A percentile compares a stretch with the other conserved stretches of the same genome.
Conservation (phyloP, 768 basidiomycete genomes). For the Mycena alexandri region DNA sequence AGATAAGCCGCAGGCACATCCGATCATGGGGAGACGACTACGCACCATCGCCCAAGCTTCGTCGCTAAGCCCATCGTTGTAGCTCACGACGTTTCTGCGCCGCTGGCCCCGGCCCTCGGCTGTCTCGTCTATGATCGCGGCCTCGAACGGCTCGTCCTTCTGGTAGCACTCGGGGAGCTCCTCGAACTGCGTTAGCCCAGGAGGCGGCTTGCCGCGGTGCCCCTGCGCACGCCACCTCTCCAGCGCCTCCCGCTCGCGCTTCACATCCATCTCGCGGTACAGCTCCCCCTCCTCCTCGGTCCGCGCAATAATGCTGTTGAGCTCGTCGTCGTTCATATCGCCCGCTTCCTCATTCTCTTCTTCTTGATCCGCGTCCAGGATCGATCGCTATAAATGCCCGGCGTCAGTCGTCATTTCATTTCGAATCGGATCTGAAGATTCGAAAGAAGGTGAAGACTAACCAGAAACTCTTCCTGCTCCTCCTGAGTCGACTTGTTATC, state of each 20-base stretch:
- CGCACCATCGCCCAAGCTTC: conserved; percentile 91
- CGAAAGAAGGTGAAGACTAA: conserved; percentile 51
- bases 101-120: conserved; percentile 89
- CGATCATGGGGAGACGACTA: conserved; percentile 9
- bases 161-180: conserved; percentile 96
- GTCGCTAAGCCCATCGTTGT: conserved; percentile 94
- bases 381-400: conserved; percentile 72
- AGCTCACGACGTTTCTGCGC: conserved; percentile 85
- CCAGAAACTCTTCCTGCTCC: conserved; percentile 96
- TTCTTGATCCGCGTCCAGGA: conserved; percentile 91
- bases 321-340: conserved; percentile 94
- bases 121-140: conserved; percentile 69
- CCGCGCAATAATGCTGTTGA: conserved; percentile 93
- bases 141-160: conserved; percentile 83
- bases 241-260: conserved; percentile 77
- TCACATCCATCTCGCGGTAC: conserved; percentile 86
- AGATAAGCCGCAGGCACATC: conserved; percentile 20
- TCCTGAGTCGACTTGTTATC: conserved; percentile 99
- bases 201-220: conserved; percentile 82
- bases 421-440: conserved; percentile 22
- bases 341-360: conserved; percentile 92
- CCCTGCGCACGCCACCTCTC: conserved; percentile 80
- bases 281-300: conserved; percentile 80
- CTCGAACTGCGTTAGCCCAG: conserved; percentile 82
- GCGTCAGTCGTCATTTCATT: conserved; percentile 19